Evolutionary conservation across 2,329 filamentous ascomycete genomes (phyloP), one percentile per base, ranked within the genome.

Genomic region (Beauveria australis): DNA sequence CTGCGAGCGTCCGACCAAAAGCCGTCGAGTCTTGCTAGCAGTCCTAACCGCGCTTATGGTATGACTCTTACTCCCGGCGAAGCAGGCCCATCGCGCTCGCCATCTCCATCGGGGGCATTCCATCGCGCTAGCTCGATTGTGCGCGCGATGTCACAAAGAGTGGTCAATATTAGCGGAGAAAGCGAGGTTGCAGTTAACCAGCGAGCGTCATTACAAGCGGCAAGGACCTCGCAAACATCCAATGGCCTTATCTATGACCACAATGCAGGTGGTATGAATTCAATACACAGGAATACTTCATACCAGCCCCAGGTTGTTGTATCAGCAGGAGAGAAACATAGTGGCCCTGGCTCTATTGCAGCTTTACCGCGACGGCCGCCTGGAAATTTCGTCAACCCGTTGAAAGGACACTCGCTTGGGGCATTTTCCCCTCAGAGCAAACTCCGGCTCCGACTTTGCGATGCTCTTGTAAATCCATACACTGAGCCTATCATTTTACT

Each of bases 131-230:
- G 89, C 49, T 90, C 89, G 9, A 90, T 92, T 67, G 84, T 92
- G 74, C 84, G 89, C 65, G 85, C 85, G 63, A 96, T 99, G 86
- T 97, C 95, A 37, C 92, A 97, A 76, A 91, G 94, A 78, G 92
- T 99, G 60, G 94, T 99, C 69, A 97, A 97, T 70, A 84, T 99
- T 67, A 96, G 92, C 74, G 96, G 96, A 70, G 94, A 97, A 69
- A 88, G 88, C 5, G 91, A 97, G 67, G 77, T 54, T 18, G 59
- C 90, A 22, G 80, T 92, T 18, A 91, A 96, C 71, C 86, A 89
- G 64, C 86, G 84, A 56, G 80, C 86, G 26, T 81, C 84, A 47
- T 80, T 84, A 53, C 76, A 78, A 78, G 87, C 77, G 72, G 88
- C 76, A 37, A 53, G 57, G 8, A 59, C 24, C 26, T 47, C 57